Conservation (phyloP, 2,329 filamentous ascomycete species). For the Trichoderma cornu-damae region DNA sequence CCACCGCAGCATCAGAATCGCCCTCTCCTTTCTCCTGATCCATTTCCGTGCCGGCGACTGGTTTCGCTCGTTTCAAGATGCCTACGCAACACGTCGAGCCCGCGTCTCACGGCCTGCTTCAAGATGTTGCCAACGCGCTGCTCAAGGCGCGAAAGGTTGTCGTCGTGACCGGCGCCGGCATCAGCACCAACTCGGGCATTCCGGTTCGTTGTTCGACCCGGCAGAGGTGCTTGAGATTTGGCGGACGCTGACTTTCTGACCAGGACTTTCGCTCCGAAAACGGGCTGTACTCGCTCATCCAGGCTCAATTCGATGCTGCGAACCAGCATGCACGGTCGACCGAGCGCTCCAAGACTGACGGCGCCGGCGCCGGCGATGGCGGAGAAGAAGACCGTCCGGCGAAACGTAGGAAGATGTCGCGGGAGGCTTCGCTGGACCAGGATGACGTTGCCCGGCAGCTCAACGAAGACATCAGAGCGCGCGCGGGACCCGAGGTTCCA, state of each 20-base stretch:
- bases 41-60: neutral
- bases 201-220: constrained; percentile 45
- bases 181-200: constrained; percentile 71
- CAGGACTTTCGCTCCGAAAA: constrained; percentile 69
- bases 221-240: neutral
- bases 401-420: constrained; percentile 35
- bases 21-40: neutral
- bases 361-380: constrained; percentile 25
- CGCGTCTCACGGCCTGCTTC: constrained; percentile 50
- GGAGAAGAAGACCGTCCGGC: constrained; percentile 25
- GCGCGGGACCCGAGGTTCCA: neutral
- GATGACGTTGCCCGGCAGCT: constrained; percentile 18
- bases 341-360: constrained; percentile 23
- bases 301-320: constrained; percentile 57
- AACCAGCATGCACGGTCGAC: constrained; percentile 29
- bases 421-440: constrained; percentile 21
- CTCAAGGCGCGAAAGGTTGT: constrained; percentile 64
- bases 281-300: constrained; percentile 67
- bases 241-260: constrained; percentile 20
- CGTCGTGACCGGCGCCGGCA: constrained; percentile 66
- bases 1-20: neutral
- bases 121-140: constrained; percentile 59
- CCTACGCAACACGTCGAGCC: constrained; percentile 53
- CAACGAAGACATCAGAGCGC: constrained; percentile 25
- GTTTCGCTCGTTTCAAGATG: constrained; percentile 39